Evolutionary conservation across 768 basidiomycete species (phyloP), one percentile per base, ranked within the genome.

Genomic region (Gymnopilus junonius): DNA sequence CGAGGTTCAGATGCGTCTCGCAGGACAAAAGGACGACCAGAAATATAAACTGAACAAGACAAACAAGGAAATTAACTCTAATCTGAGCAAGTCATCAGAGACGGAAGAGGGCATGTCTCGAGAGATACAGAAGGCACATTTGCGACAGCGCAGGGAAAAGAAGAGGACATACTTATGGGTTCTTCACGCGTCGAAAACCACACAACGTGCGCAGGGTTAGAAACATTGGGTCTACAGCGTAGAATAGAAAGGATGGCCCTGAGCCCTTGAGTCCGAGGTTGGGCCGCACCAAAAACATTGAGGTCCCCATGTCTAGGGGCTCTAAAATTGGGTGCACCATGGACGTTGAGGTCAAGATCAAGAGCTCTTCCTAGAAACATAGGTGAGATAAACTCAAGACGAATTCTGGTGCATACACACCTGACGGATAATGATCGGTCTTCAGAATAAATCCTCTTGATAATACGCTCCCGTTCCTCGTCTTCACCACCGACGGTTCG

Each of bases 151-250:
- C 7, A 34, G 21, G 34, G 29, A 23, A 37, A 43, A 11, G 29
- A 14, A 55, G 39, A 32, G 27, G 27, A 81, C 88, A 64, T 75
- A 94, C 95, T 87, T 56, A 97, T 87, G 4, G 96, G 95, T 72
- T 99, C 97, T 76, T 99, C 97, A 67, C 97, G 85, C 12, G 97
- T 97, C 29, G 92, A 97, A 76, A 99, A 94, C 95, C 95, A 99
- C 29, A 97, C 89, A 3, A 93, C 93, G 69, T 88, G 90, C 2
- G 90, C 87, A 11, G 89, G 85, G 64, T 88, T 82, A 3, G 77
- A 69, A 32, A 82, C 83, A 58, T 83, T 85, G 8, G 92, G 92
- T 29, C 90, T 80, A 66, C 91, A 92, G 35, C 89, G 81, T 6
- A 99, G 84, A 11, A 95, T 83, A 21, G 94, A 94, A 4, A 99